These are phyloP conservation scores for Polyporus tsugae DNA, from an alignment of 1,284 basidiomycete species.

Conservation along the genomic window DNA sequence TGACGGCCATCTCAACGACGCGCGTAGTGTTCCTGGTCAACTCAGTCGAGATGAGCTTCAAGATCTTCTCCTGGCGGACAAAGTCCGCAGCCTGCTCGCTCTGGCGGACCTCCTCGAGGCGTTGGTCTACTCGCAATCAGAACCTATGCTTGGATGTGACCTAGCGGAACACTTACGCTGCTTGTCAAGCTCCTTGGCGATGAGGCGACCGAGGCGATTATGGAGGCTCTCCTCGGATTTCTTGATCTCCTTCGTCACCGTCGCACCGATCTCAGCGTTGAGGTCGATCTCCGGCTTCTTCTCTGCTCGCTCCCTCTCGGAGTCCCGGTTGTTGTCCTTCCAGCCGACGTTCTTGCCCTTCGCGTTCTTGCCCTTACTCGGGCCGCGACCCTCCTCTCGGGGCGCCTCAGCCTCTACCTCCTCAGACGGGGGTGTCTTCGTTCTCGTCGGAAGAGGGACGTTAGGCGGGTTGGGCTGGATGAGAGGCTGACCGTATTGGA, in stretches of 20 bases:
- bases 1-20: slow-evolving; percentile 86
- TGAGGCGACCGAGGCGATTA: slow-evolving; percentile 72
- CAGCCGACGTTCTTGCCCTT: slow-evolving; percentile 71
- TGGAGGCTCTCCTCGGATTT: slow-evolving; percentile 84
- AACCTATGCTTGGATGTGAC: background rate
- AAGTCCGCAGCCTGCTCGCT: slow-evolving; percentile 82
- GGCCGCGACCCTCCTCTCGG: slow-evolving; percentile 63
- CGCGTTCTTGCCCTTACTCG: slow-evolving; percentile 59
- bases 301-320: slow-evolving; percentile 49
- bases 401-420: slow-evolving; percentile 70
- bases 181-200: slow-evolving; percentile 87
- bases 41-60: slow-evolving; percentile 86
- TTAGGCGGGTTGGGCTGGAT: slow-evolving; percentile 52
- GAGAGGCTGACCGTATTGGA: slow-evolving; percentile 29
- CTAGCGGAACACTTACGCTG: slow-evolving; percentile 61
- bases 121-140: slow-evolving; percentile 63
- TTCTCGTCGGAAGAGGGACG: slow-evolving; percentile 44
- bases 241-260: slow-evolving; percentile 75
- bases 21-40: slow-evolving; percentile 85
- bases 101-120: slow-evolving; percentile 78
- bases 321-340: slow-evolving; percentile 59
- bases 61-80: slow-evolving; percentile 82
- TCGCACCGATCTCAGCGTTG: slow-evolving; percentile 61
- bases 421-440: slow-evolving; percentile 75
- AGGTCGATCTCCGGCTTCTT: slow-evolving; percentile 55